Evolutionary conservation across 2,329 filamentous ascomycete species (phyloP).

Genomic region (Neonectria punicea): DNA sequence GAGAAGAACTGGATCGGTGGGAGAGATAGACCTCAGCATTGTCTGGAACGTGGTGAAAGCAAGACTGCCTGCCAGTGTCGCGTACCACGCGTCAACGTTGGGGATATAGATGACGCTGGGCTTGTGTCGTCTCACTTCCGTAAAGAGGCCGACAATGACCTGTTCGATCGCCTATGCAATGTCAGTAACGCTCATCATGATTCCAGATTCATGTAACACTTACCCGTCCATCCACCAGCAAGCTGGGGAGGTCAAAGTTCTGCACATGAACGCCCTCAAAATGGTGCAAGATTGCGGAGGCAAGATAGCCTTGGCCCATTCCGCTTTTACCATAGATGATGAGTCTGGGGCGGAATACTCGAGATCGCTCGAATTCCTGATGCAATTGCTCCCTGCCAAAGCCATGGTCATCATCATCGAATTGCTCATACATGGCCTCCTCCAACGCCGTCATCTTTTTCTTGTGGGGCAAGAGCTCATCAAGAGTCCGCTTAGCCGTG

Average conservation of each 20-base stretch:
- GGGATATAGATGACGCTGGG: conserved; percentile 96
- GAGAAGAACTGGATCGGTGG: conserved; percentile 89
- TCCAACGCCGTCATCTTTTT: conserved; percentile 91
- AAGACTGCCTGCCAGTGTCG: conserved; percentile 68
- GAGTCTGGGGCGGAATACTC: conserved; percentile 88
- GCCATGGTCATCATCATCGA: conserved; percentile 82
- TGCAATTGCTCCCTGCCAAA: conserved; percentile 83
- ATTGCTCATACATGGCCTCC: conserved; percentile 91
- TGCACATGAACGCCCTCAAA: conserved; percentile 96
- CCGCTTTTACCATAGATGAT: conserved; percentile 84
- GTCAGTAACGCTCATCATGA: conserved; percentile 34
- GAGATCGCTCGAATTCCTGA: conserved; percentile 85
- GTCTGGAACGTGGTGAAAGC: conserved; percentile 85
- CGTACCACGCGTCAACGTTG: conserved; percentile 88
- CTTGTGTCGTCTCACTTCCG: conserved; percentile 92
- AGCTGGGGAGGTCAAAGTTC: conserved; percentile 88
- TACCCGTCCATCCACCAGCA: conserved; percentile 85
- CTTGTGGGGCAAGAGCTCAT: conserved; percentile 82
- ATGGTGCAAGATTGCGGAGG: conserved; percentile 85
- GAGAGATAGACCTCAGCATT: conserved; percentile 83
- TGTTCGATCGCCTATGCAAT: conserved; percentile 76
- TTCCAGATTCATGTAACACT: conserved; percentile 44
- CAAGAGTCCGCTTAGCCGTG: conserved; percentile 74
- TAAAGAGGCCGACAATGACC: conserved; percentile 88
- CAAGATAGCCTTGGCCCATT: conserved; percentile 94